Conservation (phyloP, 1,284 basidiomycete species). For the Sanghuangporus baumii region DNA sequence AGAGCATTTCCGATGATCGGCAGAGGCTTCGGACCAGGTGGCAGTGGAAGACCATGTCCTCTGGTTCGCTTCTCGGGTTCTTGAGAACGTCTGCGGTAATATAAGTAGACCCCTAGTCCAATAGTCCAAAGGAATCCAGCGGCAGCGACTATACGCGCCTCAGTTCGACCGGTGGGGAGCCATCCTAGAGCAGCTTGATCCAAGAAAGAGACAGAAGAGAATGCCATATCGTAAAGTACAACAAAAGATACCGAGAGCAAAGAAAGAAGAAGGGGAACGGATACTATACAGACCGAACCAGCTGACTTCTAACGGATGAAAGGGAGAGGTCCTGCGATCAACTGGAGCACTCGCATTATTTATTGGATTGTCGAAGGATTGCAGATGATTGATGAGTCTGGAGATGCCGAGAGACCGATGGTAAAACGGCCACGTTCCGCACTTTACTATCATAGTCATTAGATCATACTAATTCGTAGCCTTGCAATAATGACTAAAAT, state of each 20-base stretch:
- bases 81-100: background rate
- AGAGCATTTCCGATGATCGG: constrained; percentile 20
- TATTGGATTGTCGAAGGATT: background rate
- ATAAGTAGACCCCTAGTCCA: background rate
- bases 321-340: background rate
- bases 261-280: background rate
- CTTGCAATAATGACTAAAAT: background rate
- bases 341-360: background rate
- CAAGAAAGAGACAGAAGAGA: background rate
- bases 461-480: background rate
- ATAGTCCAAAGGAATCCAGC: background rate
- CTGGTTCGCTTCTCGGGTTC: background rate
- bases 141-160: background rate
- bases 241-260: background rate
- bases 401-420: background rate
- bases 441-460: background rate
- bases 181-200: background rate
- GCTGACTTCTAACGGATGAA: background rate
- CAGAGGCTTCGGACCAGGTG: constrained; percentile 19
- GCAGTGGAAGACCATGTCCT: constrained; percentile 11
- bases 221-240: background rate
- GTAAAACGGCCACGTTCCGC: background rate
- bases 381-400: background rate
- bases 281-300: background rate
- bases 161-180: background rate